These are phyloP conservation scores for Trichodelitschia bisporula DNA, from an alignment of 495 filamentous ascomycete species.

Conservation along the genomic window DNA sequence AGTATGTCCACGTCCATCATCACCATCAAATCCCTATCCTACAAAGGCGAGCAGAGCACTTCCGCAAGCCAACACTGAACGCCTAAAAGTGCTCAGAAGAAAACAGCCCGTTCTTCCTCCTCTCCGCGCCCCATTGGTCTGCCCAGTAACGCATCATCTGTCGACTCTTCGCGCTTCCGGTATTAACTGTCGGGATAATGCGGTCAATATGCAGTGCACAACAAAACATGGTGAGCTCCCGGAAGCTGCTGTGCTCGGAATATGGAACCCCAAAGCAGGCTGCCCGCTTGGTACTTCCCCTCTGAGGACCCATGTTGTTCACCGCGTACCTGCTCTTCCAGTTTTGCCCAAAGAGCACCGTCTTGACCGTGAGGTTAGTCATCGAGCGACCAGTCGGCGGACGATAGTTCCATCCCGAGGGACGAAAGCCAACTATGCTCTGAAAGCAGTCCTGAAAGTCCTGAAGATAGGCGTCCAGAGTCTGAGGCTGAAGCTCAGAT, in stretches of 20 bases:
- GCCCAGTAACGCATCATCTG: conserved; percentile 80
- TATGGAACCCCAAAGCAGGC: conserved; percentile 85
- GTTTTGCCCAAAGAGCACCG: conserved; percentile 42
- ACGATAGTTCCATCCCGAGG: conserved; percentile 77
- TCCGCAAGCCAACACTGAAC: too few species aligned
- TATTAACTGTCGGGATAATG: conserved; percentile 86
- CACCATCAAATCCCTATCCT: too few species aligned
- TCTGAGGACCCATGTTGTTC: conserved; percentile 44
- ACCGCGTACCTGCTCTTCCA: conserved; percentile 49
- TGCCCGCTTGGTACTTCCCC: conserved; percentile 50
- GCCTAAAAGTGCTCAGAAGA: too few species aligned
- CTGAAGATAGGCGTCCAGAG: conserved; percentile 68
- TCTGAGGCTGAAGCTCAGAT: conserved; percentile 72
- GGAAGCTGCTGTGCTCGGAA: conserved; percentile 79
- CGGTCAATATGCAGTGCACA: conserved; percentile 67
- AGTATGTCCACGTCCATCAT: too few species aligned
- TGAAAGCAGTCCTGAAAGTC: conserved; percentile 51
- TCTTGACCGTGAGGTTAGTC: conserved; percentile 36
- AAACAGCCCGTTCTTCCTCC: conserved; percentile 1
- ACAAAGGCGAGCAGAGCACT: too few species aligned
- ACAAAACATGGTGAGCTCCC: conserved; percentile 82
- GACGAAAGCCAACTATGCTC: conserved; percentile 74
- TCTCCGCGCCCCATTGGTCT: conserved; percentile 44
- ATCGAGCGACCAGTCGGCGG: conserved; percentile 37
- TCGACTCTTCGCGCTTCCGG: conserved; percentile 42